These are phyloP conservation scores for Xerophyta viscosa DNA, from an alignment of 106 monocot species.

Conservation along the genomic window DNA sequence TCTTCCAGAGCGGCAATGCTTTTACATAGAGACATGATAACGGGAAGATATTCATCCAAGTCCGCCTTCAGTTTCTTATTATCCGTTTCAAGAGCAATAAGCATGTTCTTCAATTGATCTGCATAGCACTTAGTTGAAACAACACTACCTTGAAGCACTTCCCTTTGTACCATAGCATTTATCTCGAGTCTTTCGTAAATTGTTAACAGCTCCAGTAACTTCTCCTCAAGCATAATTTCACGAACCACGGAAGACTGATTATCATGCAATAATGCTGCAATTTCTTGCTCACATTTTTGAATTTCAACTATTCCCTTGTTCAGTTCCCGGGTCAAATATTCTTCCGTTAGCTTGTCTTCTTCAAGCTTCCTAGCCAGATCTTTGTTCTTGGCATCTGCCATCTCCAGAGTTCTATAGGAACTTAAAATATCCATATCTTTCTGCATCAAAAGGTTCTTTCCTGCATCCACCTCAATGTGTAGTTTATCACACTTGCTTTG, in stretches of 20 bases:
- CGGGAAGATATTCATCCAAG: conserved; percentile 26
- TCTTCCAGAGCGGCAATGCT: conserved; percentile 31
- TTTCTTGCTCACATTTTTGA: conserved; percentile 28
- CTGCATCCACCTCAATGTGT: conserved; percentile 9
- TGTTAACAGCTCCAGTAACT: conserved; percentile 38
- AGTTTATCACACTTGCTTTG: conserved; percentile 5
- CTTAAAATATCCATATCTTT: conserved; percentile 23
- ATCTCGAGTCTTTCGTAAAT: conserved; percentile 25
- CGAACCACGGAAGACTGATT: conserved; percentile 20
- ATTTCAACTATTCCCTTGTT: conserved; percentile 17
- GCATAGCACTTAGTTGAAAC: conserved; percentile 13
- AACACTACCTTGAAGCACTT: conserved; percentile 13
- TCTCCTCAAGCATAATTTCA: conserved; percentile 37
- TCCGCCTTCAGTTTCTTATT: conserved; percentile 31
- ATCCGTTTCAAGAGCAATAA: conserved; percentile 24
- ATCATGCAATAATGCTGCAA: conserved; percentile 24
- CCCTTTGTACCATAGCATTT: conserved; percentile 13
- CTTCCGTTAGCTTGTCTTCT: conserved; percentile 20
- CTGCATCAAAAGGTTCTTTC: conserved; percentile 6
- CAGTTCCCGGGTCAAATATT: conserved; percentile 19
- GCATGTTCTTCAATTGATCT: conserved; percentile 13
- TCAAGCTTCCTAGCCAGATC: conserved; percentile 17
- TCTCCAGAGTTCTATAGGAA: conserved; percentile 18
- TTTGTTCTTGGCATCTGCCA: conserved; percentile 7
- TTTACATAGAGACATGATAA: conserved; percentile 24